Evolutionary conservation across 148 eudicot species (phyloP).

Genomic region (Rheum nobile): DNA sequence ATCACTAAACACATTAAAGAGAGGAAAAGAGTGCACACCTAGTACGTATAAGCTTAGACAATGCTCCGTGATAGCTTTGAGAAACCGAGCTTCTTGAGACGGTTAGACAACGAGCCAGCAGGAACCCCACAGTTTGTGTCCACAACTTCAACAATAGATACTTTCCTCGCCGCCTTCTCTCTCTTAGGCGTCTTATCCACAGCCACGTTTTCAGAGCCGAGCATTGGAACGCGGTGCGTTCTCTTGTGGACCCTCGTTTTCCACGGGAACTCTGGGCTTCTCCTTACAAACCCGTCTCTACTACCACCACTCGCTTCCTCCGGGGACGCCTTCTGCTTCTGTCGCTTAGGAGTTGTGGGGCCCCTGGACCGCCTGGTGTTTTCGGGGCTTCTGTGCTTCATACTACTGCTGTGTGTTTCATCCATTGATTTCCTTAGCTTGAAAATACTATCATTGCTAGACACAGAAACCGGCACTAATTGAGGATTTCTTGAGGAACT

Average conservation of each 20-base stretch:
- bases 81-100: conserved; percentile 63
- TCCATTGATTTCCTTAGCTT: conserved; percentile 26
- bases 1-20: not conserved
- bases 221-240: conserved; percentile 54
- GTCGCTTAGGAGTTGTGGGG: conserved; percentile 18
- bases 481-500: conserved; percentile 18
- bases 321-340: conserved; percentile 19
- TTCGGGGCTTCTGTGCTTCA: not conserved
- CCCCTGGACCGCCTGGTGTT: conserved; percentile 1
- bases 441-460: conserved; percentile 10
- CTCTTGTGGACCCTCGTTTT: conserved; percentile 18
- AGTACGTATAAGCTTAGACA: conserved; percentile 14
- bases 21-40: not conserved
- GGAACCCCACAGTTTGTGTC: conserved; percentile 57
- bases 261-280: conserved; percentile 11
- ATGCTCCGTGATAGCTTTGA: conserved; percentile 60
- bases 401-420: conserved; percentile 44
- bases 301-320: conserved; percentile 15
- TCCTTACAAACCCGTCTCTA: conserved; percentile 9
- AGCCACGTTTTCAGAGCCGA: conserved; percentile 41
- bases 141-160: conserved; percentile 58
- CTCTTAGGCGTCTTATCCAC: conserved; percentile 57
- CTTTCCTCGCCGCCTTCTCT: conserved; percentile 33
- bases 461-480: conserved; percentile 2
- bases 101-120: conserved; percentile 29